Conservation (phyloP, 164 flowering plant genomes). For the Akebia trifoliata region DNA sequence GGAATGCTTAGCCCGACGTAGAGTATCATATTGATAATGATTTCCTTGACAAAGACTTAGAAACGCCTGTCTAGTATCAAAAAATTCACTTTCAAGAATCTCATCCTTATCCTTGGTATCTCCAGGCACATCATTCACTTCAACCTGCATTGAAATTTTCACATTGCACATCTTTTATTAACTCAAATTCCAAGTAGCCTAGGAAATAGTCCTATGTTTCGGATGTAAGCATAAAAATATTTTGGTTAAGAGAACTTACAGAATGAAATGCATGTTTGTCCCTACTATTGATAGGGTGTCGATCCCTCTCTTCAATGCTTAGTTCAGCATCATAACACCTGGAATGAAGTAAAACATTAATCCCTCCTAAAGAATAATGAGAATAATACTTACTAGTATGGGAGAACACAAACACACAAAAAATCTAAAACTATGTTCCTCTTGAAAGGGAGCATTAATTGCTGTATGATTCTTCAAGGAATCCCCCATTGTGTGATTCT, state of each 20-base stretch:
- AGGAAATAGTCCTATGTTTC: background rate
- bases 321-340: conserved; percentile 88
- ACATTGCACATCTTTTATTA: conserved; percentile 4
- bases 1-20: conserved; percentile 96
- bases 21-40: conserved; percentile 98
- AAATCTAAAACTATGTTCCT: too few relatives aligned
- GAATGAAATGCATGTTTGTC: conserved; percentile 63
- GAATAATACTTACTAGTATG: too few relatives aligned
- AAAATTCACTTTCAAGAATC: conserved; percentile 95
- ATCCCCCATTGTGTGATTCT: too few relatives aligned
- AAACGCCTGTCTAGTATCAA: conserved; percentile 98
- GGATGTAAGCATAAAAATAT: background rate
- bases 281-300: conserved; percentile 77
- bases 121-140: conserved; percentile 66
- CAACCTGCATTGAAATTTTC: conserved; percentile 46
- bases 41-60: conserved; percentile 98
- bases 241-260: conserved; percentile 45
- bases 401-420: too few relatives aligned
- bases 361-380: too few relatives aligned
- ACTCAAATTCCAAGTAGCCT: background rate
- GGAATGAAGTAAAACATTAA: conserved; percentile 5
- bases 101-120: conserved; percentile 96
- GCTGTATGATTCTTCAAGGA: too few relatives aligned
- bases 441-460: too few relatives aligned
- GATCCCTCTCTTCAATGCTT: conserved; percentile 75